A percentile compares a stretch with the other conserved stretches of the same genome.
Evolutionary conservation across 2,329 filamentous ascomycete species (phyloP).

Genomic region (Achaetomium macrosporum): DNA sequence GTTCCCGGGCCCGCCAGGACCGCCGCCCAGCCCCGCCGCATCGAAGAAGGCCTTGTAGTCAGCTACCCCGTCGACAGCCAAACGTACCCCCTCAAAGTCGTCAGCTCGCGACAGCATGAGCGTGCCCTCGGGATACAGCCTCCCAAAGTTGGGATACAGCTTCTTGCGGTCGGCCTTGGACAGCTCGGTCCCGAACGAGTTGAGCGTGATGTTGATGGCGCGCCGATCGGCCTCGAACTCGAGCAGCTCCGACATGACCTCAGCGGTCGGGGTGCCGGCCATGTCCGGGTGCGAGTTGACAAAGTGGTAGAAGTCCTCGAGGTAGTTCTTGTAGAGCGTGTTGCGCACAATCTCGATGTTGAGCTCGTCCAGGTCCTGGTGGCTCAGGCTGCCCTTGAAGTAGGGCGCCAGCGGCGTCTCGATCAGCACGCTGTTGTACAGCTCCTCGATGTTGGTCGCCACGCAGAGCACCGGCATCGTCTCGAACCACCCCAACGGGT

Average conservation of each 20-base stretch:
- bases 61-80: constrained; percentile 85
- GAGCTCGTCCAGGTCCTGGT: constrained; percentile 94
- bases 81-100: constrained; percentile 85
- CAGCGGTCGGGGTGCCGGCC: constrained; percentile 78
- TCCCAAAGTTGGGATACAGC: constrained; percentile 88
- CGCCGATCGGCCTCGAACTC: constrained; percentile 95
- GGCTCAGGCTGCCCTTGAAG: constrained; percentile 94
- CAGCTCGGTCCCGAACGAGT: constrained; percentile 95
- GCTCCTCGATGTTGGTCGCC: constrained; percentile 95
- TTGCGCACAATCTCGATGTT: constrained; percentile 99
- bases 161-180: constrained; percentile 92
- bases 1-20: constrained; percentile 69
- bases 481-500: constrained; percentile 97
- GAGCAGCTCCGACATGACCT: constrained; percentile 92
- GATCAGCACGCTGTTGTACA: constrained; percentile 96
- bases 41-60: constrained; percentile 98
- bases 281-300: constrained; percentile 86
- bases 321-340: constrained; percentile 98
- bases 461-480: constrained; percentile 97
- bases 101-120: constrained; percentile 93
- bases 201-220: constrained; percentile 98
- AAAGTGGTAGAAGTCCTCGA: constrained; percentile 95
- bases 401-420: constrained; percentile 94
- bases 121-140: constrained; percentile 87
- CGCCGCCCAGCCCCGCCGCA: constrained; percentile 71